phyloP scores from a whole-genome alignment of 331 rosid genomes.

The Telfairia occidentalis region DNA sequence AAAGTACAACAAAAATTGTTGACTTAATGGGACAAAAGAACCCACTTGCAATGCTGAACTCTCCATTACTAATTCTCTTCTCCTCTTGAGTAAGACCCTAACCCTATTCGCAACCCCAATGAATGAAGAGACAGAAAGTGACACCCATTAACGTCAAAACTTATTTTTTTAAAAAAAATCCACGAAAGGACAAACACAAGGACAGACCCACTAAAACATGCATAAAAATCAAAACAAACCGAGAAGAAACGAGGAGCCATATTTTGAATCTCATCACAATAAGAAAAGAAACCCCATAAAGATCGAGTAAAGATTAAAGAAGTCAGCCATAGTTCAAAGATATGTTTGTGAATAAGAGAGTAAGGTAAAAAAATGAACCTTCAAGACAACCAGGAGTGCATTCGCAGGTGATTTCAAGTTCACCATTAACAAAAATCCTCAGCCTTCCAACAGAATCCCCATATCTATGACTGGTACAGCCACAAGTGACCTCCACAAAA shows the following conservation, averaged over 20 bases:
- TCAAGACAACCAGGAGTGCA: constrained; percentile 98
- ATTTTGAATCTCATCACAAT: neutral
- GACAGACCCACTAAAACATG: constrained; percentile 8
- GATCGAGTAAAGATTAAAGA: neutral
- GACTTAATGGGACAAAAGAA: constrained; percentile 41
- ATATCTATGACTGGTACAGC: constrained; percentile 91
- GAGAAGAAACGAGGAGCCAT: neutral
- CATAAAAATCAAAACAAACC: constrained; percentile 1
- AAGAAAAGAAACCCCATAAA: neutral
- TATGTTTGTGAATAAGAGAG: neutral
- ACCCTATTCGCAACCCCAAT: neutral
- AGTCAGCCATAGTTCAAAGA: neutral
- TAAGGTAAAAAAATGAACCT: constrained; percentile 25
- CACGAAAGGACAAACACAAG: constrained; percentile 2
- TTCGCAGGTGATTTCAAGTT: constrained; percentile 79
- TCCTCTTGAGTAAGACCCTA: neutral
- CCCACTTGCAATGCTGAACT: neutral
- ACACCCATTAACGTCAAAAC: constrained; percentile 54
- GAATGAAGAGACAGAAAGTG: constrained; percentile 12
- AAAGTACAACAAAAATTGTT: neutral
- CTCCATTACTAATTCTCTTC: neutral
- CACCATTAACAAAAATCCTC: constrained; percentile 90
- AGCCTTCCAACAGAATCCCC: constrained; percentile 98
- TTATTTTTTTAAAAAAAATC: constrained; percentile 16
- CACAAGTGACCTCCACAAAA: constrained; percentile 79